phyloP scores from a whole-genome alignment of 768 basidiomycete species.

The Suillus decipiens region DNA sequence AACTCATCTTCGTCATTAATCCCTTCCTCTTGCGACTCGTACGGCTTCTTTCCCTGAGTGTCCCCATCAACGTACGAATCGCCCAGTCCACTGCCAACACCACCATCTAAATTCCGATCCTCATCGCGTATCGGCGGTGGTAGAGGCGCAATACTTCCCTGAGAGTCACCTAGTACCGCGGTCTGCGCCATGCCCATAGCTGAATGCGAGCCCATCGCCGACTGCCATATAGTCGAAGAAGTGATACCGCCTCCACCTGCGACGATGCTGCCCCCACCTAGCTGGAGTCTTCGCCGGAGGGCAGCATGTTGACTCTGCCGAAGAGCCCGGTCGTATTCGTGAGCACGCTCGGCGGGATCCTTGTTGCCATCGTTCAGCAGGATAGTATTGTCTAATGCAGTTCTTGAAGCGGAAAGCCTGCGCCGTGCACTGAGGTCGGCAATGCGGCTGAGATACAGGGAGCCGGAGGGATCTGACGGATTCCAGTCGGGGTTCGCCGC shows the following conservation, averaged over 20 bases:
- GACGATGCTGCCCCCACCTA: constrained; percentile 28
- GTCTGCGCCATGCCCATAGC: constrained; percentile 58
- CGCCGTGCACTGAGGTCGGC: constrained; percentile 62
- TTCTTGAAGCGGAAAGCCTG: constrained; percentile 28
- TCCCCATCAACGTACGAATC: constrained; percentile 78
- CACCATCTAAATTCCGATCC: constrained; percentile 53
- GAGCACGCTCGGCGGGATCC: constrained; percentile 52
- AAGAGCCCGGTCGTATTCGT: constrained; percentile 76
- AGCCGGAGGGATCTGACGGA: constrained; percentile 87
- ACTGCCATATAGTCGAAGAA: constrained; percentile 49
- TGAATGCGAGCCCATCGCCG: constrained; percentile 48
- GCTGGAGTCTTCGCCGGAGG: constrained; percentile 38
- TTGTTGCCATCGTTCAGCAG: constrained; percentile 36
- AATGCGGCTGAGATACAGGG: constrained; percentile 85
- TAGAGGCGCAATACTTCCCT: constrained; percentile 47
- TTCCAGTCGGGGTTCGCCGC: constrained; percentile 96
- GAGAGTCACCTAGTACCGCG: constrained; percentile 75
- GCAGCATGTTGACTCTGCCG: constrained; percentile 66
- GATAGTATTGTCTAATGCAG: constrained; percentile 28
- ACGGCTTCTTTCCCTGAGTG: constrained; percentile 40
- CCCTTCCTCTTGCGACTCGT: constrained; percentile 46
- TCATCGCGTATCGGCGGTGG: constrained; percentile 39
- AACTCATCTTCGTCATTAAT: constrained; percentile 62
- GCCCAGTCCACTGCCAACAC: constrained; percentile 60
- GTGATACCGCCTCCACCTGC: constrained; percentile 48